Percentiles rank a stretch among this genome's conserved stretches.
phyloP scores from a whole-genome alignment of 2,329 filamentous ascomycete species.

The Pyricularia grisea region DNA sequence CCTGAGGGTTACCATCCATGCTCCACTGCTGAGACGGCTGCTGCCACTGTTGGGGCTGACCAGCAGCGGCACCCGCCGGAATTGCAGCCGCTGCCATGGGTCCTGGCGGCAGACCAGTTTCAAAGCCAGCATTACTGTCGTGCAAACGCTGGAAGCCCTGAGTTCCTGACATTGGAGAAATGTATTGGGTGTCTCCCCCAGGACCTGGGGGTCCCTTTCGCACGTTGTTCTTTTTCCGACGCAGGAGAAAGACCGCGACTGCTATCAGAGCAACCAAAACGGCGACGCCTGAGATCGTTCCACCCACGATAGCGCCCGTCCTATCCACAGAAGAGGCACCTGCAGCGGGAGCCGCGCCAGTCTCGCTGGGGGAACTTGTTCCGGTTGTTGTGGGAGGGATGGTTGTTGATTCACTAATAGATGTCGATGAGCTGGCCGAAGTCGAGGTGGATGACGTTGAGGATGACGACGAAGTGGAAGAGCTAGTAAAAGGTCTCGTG shows the following conservation, averaged over 20 bases:
- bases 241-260: constrained; percentile 32
- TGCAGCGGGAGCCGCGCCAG: constrained; percentile 5
- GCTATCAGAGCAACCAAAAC: constrained; percentile 31
- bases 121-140: constrained; percentile 21
- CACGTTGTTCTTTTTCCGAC: constrained; percentile 30
- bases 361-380: constrained; percentile 9
- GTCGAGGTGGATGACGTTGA: constrained; percentile 4
- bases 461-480: constrained; percentile 10
- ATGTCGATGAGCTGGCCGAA: constrained; percentile 9
- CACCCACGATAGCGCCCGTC: constrained; percentile 45
- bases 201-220: constrained; percentile 30
- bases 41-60: constrained; percentile 4
- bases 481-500: constrained; percentile 10
- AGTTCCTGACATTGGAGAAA: constrained; percentile 17
- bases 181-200: constrained; percentile 26
- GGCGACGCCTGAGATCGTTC: constrained; percentile 41
- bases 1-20: constrained; percentile 1
- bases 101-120: constrained; percentile 13
- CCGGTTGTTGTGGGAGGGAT: constrained; percentile 4
- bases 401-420: constrained; percentile 9
- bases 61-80: neutral
- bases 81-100: constrained; percentile 4
- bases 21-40: neutral
- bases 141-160: constrained; percentile 28
- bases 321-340: constrained; percentile 14